Base-by-base conservation (phyloP, 2,329 filamentous ascomycete genomes). In the Trichoderma semiorbis region DNA sequence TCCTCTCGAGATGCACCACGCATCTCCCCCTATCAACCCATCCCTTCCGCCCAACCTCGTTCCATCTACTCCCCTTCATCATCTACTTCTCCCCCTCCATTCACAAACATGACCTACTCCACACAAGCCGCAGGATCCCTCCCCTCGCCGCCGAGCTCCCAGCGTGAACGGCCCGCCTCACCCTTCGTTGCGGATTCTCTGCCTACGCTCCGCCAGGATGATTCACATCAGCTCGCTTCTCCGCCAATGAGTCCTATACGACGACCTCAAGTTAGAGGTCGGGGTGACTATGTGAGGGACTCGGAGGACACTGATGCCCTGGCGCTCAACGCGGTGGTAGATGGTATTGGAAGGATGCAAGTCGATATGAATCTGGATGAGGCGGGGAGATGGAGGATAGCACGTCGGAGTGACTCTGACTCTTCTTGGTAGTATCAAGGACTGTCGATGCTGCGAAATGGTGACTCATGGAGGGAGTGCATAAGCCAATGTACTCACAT, bases 381-480 rank as follows among this genome's bases (percentile, higher is more conserved):
- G 16, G 79, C 77, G 12, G 83, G 83, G 3, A 78, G 83, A 53
- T 85, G 83, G 83, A 79, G 83, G 73, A 82, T 84, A 65, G 76
- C 74, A 47, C 74, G 78, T 28, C 53, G 74, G 32, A 70, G 71
- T 57, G 69, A 73, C 34, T 36, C 34, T 43, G 18, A 10, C 2
- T 71, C 70, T 67, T 68, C 66, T 77, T 78, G 77, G 61, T 74
- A 68, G 62, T 24, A 65, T 67, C 71, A 57, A 57, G 26, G 65
- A 21, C 5, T 34, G 30, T 7, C 63, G 3, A 21, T 18, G 7
- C 11, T 16, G 65, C 34, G 34, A 30, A 21, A 8, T 28, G 18
- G n/a, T 11, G n/a, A 24, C 24, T 4, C 18, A 10, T 14, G 53
- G 18, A 36, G 43, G 43, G 16, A 28, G 21, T 24, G 26, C 8